phyloP scores from a whole-genome alignment of 306 rosid genomes.

The Corylus americana region DNA sequence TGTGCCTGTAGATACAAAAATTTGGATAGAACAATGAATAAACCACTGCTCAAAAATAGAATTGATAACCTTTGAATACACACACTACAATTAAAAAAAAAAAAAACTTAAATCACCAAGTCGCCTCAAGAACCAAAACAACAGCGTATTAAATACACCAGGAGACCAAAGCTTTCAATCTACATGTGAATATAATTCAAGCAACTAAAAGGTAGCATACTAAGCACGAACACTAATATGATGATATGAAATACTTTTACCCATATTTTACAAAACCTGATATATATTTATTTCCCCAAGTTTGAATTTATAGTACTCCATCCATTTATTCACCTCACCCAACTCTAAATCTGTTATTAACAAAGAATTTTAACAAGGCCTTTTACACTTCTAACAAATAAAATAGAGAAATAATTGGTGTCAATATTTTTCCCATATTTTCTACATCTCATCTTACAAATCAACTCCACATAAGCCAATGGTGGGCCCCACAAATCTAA shows the following conservation, averaged over 20 bases:
- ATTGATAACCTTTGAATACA: background rate
- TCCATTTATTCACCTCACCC: background rate
- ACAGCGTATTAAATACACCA: background rate
- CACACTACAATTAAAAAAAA: background rate
- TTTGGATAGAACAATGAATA: conserved; percentile 3
- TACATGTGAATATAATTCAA: background rate
- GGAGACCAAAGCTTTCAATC: background rate
- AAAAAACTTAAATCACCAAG: background rate
- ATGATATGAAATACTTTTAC: background rate
- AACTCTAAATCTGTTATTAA: background rate
- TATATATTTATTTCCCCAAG: background rate
- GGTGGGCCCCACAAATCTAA: too few relatives aligned
- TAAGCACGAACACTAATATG: background rate
- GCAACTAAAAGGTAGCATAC: background rate
- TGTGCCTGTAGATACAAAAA: conserved; percentile 69
- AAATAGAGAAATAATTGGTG: too few relatives aligned
- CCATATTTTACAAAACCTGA: background rate
- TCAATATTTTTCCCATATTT: too few relatives aligned
- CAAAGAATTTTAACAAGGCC: background rate
- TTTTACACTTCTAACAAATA: too few relatives aligned
- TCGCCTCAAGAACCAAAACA: conserved; percentile 1
- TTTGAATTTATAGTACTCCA: background rate
- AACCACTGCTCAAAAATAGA: background rate
- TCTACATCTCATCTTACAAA: too few relatives aligned
- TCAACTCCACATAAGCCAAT: too few relatives aligned